phyloP scores from a whole-genome alignment of 306 rosid species.

The Trifolium pratense region DNA sequence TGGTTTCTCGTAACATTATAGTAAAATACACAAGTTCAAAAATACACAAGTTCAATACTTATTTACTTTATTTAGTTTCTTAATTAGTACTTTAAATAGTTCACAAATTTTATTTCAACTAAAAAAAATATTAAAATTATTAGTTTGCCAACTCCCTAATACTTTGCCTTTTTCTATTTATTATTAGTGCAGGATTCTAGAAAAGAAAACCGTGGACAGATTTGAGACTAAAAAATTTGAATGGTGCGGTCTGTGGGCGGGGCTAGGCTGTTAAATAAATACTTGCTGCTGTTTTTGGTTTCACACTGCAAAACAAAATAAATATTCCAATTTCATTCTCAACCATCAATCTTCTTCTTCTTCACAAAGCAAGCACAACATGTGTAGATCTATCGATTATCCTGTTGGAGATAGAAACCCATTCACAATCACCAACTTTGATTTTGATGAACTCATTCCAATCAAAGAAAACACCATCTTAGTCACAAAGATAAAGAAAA shows the following conservation, averaged over 20 bases:
- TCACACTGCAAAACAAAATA: not conserved
- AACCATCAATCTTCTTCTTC: not conserved
- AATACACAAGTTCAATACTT: too few species aligned
- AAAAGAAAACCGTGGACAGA: slow-evolving; percentile 24
- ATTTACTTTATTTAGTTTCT: too few species aligned
- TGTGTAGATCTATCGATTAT: slow-evolving; percentile 4
- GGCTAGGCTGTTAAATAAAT: not conserved
- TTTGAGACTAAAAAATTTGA: not conserved
- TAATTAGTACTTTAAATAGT: too few species aligned
- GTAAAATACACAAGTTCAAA: too few species aligned
- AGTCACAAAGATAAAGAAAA: not conserved
- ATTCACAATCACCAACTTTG: not conserved
- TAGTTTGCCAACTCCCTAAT: too few species aligned
- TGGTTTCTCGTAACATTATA: too few species aligned
- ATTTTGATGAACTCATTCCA: not conserved
- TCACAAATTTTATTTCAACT: too few species aligned
- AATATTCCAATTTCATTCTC: not conserved
- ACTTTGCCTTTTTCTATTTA: too few species aligned
- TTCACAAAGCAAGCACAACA: not conserved
- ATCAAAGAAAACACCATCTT: not conserved
- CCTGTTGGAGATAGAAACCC: not conserved
- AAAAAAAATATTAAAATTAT: too few species aligned
- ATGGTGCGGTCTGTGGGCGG: slow-evolving; percentile 13
- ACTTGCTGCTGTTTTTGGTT: not conserved
- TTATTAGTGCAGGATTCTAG: too few species aligned